These are phyloP conservation scores for Coemansia sp. DNA, from an alignment of 192 early-diverging fungal genomes.

Conservation along the genomic window DNA sequence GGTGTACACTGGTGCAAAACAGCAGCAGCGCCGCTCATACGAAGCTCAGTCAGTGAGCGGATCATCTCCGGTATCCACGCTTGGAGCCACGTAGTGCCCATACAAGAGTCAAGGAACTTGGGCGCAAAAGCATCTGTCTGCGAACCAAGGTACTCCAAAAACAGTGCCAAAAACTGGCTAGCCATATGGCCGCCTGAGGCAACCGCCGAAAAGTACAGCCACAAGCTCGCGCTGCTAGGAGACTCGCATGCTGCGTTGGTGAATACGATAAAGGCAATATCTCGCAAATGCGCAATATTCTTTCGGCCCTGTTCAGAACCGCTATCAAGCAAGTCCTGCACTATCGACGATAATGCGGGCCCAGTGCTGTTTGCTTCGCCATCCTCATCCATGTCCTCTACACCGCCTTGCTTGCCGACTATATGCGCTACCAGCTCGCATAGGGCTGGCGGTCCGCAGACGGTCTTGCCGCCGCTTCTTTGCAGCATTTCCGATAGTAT, in stretches of 20 bases:
- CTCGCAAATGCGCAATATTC: conserved; percentile 18
- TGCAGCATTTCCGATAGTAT: conserved; percentile 21
- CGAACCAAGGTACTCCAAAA: conserved; percentile 21
- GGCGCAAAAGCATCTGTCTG: conserved; percentile 15
- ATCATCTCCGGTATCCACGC: conserved; percentile 8
- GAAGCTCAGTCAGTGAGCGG: conserved; percentile 9
- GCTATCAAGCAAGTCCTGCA: background rate
- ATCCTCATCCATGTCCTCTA: background rate
- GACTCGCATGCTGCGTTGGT: background rate
- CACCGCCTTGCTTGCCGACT: background rate
- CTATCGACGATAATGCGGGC: conserved; percentile 1
- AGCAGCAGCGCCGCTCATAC: conserved; percentile 29
- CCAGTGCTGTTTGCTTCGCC: background rate
- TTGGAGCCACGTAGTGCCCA: conserved; percentile 27
- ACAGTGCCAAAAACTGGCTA: conserved; percentile 9
- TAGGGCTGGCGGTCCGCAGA: conserved; percentile 9
- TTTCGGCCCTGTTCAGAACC: conserved; percentile 12
- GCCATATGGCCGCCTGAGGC: conserved; percentile 6
- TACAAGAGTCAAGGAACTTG: background rate
- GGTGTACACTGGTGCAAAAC: conserved; percentile 27
- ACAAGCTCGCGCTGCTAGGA: conserved; percentile 15
- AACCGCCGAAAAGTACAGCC: conserved; percentile 26
- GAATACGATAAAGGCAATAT: conserved; percentile 13
- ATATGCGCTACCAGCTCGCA: conserved; percentile 18
- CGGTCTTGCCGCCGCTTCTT: background rate